Evolutionary conservation across 306 rosid species (phyloP).

Genomic region (Vigna unguiculata): DNA sequence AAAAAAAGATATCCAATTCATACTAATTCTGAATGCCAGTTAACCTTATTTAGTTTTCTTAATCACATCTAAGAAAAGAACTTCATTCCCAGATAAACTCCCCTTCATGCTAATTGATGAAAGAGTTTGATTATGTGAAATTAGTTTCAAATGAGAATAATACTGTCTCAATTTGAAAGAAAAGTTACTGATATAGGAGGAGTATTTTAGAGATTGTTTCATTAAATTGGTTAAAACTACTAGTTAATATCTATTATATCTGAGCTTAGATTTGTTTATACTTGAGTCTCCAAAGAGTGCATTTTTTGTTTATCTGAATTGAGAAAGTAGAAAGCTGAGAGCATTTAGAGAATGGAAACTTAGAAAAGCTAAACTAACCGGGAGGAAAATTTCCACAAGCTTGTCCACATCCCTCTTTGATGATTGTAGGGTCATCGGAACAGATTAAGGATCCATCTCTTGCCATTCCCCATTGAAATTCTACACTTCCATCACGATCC

Average conservation of each 20-base stretch:
- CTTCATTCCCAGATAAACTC: not conserved
- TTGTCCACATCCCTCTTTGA: constrained; percentile 60
- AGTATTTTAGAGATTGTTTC: not conserved
- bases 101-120: not conserved
- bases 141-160: not conserved
- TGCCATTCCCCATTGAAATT: constrained; percentile 63
- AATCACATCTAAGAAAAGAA: not conserved
- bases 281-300: too few species aligned
- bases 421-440: constrained; percentile 52
- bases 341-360: not conserved
- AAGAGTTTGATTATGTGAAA: too few species aligned
- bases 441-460: constrained; percentile 68
- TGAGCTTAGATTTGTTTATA: too few species aligned
- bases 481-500: constrained; percentile 66
- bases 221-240: not conserved
- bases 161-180: not conserved
- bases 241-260: not conserved
- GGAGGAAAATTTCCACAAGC: constrained; percentile 64
- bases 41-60: not conserved
- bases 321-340: constrained; percentile 16
- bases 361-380: constrained; percentile 45
- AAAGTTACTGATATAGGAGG: not conserved
- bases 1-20: too few species aligned
- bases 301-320: not conserved
- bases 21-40: too few species aligned